Conservation (phyloP, 305 asterid genomes). For the Rubia peregrina region DNA sequence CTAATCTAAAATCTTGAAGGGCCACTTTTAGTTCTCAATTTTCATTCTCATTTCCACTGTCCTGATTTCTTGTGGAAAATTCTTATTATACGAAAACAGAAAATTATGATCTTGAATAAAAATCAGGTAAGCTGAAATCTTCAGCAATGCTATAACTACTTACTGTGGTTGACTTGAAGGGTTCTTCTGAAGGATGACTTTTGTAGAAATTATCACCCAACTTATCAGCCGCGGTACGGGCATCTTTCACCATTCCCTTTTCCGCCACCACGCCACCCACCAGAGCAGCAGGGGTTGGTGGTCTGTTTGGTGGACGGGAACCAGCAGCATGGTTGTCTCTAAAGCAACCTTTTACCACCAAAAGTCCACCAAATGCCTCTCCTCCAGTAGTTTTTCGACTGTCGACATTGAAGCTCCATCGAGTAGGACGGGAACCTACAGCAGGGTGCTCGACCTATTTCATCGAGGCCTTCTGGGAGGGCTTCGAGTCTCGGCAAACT, state of each 20-base stretch:
- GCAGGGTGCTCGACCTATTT: too few relatives aligned
- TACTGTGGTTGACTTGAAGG: constrained; percentile 77
- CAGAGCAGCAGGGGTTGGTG: too few relatives aligned
- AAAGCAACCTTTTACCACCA: too few relatives aligned
- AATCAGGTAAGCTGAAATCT: not conserved
- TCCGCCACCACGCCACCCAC: constrained; percentile 74
- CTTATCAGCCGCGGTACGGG: constrained; percentile 53
- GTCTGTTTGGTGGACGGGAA: too few relatives aligned
- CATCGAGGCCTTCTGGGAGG: too few relatives aligned
- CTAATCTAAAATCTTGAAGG: not conserved
- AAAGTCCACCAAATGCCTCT: too few relatives aligned
- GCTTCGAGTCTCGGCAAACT: too few relatives aligned
- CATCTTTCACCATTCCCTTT: constrained; percentile 51
- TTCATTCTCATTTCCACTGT: not conserved
- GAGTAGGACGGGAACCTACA: too few relatives aligned
- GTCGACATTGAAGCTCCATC: too few relatives aligned
- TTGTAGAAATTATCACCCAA: constrained; percentile 83
- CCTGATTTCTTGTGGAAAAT: not conserved
- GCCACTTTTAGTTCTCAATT: not conserved
- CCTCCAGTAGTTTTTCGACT: too few relatives aligned
- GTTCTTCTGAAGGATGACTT: constrained; percentile 68
- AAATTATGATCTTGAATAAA: not conserved
- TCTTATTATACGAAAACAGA: not conserved
- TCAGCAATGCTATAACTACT: not conserved
- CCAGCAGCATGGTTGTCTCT: too few relatives aligned